phyloP scores from a whole-genome alignment of 2,329 filamentous ascomycete species.

The Trichoderma sp. region DNA sequence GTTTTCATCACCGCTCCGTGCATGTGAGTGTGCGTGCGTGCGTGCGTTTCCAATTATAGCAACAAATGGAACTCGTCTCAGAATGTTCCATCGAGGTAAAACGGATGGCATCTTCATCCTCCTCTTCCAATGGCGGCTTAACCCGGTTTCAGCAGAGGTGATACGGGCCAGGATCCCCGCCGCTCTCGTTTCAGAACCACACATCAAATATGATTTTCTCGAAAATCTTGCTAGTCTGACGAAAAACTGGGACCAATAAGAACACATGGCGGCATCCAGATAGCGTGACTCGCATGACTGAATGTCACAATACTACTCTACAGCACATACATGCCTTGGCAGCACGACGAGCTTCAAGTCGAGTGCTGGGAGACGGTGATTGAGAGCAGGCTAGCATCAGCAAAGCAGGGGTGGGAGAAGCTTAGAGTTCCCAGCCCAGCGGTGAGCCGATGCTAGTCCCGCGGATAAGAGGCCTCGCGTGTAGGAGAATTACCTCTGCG shows the following conservation, averaged over 20 bases:
- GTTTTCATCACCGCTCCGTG: conserved; percentile 3
- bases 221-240: conserved; percentile 11
- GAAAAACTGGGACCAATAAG: conserved; percentile 16
- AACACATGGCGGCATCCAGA: conserved; percentile 7
- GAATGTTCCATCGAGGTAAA: conserved; percentile 15
- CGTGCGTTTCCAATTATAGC: conserved; percentile 19
- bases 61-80: conserved; percentile 20
- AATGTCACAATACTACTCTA: conserved; percentile 18
- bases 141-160: conserved; percentile 18
- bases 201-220: background rate
- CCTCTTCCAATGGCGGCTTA: conserved; percentile 16
- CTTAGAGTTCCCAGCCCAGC: conserved; percentile 16
- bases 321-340: background rate
- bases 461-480: conserved; percentile 16
- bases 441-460: conserved; percentile 19
- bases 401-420: background rate
- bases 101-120: background rate
- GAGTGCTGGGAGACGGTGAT: conserved; percentile 6
- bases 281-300: conserved; percentile 18
- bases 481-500: conserved; percentile 9
- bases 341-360: background rate
- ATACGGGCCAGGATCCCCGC: conserved; percentile 7
- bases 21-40: background rate
- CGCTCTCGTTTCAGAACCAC: conserved; percentile 14
- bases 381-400: conserved; percentile 1